These are phyloP conservation scores for Eimeria maxima DNA, from an alignment of 169 alveolate genomes.

Conservation along the genomic window DNA sequence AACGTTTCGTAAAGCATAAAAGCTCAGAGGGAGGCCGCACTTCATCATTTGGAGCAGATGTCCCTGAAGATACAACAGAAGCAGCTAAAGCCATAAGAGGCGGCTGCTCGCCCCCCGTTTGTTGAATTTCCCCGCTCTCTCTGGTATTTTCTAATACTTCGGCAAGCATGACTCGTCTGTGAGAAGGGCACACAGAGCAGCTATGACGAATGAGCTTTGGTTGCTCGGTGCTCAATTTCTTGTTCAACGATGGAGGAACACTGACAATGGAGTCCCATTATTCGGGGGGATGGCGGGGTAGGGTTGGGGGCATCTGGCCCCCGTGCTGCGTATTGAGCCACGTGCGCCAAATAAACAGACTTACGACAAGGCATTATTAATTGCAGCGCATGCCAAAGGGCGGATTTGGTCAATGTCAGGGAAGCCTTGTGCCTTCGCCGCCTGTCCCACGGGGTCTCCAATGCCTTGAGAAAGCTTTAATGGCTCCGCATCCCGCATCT, in stretches of 20 bases:
- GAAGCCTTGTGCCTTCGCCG: slow-evolving; percentile 67
- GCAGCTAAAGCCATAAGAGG: slow-evolving; percentile 70
- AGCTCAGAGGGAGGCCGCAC: not conserved
- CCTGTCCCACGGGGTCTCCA: slow-evolving; percentile 74
- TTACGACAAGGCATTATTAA: slow-evolving; percentile 76
- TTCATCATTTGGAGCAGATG: slow-evolving; percentile 26
- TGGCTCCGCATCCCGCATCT: slow-evolving; percentile 56
- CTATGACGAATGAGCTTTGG: not conserved
- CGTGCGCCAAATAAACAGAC: not conserved
- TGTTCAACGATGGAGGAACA: not conserved
- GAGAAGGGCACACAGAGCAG: not conserved
- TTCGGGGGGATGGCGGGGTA: too few relatives aligned
- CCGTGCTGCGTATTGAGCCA: not conserved
- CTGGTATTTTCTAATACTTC: slow-evolving; percentile 43
- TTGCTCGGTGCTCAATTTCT: not conserved
- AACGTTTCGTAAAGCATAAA: not conserved
- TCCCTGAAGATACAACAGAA: slow-evolving; percentile 43
- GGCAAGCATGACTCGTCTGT: slow-evolving; percentile 70
- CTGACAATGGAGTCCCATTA: not conserved
- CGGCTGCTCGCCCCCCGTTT: slow-evolving; percentile 52
- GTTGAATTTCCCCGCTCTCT: not conserved
- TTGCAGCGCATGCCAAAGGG: slow-evolving; percentile 78
- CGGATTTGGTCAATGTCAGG: slow-evolving; percentile 79
- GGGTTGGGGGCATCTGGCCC: not conserved
- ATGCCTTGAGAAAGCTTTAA: slow-evolving; percentile 48